These are phyloP conservation scores for Aspergillus floridensis DNA, from an alignment of 2,329 filamentous ascomycete genomes.

Conservation along the genomic window DNA sequence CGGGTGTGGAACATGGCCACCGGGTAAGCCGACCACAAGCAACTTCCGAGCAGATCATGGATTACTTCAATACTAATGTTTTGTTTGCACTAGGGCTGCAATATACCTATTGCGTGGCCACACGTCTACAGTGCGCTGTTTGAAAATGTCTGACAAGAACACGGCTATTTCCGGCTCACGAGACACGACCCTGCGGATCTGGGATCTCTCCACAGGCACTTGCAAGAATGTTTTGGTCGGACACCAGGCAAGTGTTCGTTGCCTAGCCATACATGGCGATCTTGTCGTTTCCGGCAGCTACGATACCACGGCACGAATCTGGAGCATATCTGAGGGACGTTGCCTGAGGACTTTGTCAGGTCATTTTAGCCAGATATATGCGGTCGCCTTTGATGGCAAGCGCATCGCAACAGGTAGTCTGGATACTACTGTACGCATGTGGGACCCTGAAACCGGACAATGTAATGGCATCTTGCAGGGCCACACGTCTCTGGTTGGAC, in stretches of 20 bases:
- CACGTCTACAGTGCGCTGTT: constrained; percentile 91
- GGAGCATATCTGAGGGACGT: constrained; percentile 94
- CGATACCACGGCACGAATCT: constrained; percentile 93
- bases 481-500: constrained; percentile 93
- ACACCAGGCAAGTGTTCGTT: constrained; percentile 92
- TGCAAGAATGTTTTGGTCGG: constrained; percentile 91
- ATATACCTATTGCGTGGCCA: constrained; percentile 86
- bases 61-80: constrained; percentile 12
- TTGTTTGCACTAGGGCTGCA: constrained; percentile 55
- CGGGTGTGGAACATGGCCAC: constrained; percentile 94
- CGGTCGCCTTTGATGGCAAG: constrained; percentile 92
- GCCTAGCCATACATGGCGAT: constrained; percentile 92
- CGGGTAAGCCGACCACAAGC: constrained; percentile 57
- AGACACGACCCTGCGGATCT: constrained; percentile 90
- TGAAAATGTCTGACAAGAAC: constrained; percentile 94
- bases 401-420: constrained; percentile 92
- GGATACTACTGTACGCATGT: constrained; percentile 94
- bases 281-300: constrained; percentile 98
- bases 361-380: constrained; percentile 98
- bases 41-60: neutral
- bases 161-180: constrained; percentile 95
- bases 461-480: constrained; percentile 92
- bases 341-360: constrained; percentile 87
- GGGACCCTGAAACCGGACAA: constrained; percentile 85
- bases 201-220: constrained; percentile 84